Base-by-base conservation (phyloP, 345 rosid genomes). In the Brassica juncea region DNA sequence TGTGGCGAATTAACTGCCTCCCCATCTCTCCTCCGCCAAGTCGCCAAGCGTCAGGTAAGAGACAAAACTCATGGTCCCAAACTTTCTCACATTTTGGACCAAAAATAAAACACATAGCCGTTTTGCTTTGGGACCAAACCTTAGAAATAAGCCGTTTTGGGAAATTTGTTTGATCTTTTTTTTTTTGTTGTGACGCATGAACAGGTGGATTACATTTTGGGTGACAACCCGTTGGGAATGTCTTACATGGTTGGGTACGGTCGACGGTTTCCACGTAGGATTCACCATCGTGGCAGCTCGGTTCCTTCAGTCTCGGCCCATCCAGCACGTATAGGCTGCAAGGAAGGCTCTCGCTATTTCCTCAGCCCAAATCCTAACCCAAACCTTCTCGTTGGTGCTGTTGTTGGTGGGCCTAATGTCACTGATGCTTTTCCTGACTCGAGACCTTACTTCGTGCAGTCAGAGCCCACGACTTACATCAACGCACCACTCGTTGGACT, bases 201-300 rank as follows among this genome's bases (percentile, higher is more conserved):
- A 73, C 87, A 94, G 89, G 99, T 94, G 83, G 96, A 96, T 88
- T 96, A 96, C 73, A 90, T 96, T 54, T 84, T 96, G 1, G 99
- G 99, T 31, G 97, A 93, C 62, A 96, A 96, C 67, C 98, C 99
- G 3, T 39, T 88, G 72, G 72, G 88, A 71, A 86, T 92, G 86
- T 96, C 98, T 8, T 96, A 93, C 90, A 96, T 96, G 97, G 99
- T 96, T 25, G 99, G 94, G 0, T 96, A 91, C 59, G 98, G 99
- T 10, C 76, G 77, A n/a, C 87, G 62, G 61, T 96, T 84, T 75
- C 98, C 99, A 2, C 92, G 78, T 66, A 84, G 97, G 90, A 90
- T 96, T 76, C 99, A 96, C 74, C 99, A 96, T 82, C 77, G 99
- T 81, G 99, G 83, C 1, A 89, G 97, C 64, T 96, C 98, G 0